These are phyloP conservation scores for Neurospora pannonica DNA, from an alignment of 495 filamentous ascomycete species.

Conservation along the genomic window DNA sequence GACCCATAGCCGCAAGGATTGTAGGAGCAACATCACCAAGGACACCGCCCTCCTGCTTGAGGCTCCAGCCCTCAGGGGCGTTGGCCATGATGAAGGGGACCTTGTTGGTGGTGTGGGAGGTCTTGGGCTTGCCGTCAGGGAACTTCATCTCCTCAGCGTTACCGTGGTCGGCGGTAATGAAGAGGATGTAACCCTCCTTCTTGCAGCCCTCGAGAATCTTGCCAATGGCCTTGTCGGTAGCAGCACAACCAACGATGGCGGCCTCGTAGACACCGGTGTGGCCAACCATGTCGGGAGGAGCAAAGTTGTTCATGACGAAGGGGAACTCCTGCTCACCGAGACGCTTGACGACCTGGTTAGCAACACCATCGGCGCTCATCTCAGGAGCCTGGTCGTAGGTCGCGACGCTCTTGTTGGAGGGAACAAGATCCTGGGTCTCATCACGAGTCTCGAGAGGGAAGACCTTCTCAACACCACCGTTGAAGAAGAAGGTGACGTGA, in stretches of 20 bases:
- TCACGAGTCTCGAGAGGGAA: constrained; percentile 81
- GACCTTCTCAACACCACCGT: constrained; percentile 94
- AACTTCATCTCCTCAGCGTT: constrained; percentile 99
- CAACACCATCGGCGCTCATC: constrained; percentile 88
- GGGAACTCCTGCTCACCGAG: constrained; percentile 74
- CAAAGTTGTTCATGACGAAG: constrained; percentile 99
- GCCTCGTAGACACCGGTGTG: constrained; percentile 97
- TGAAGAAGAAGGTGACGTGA: constrained; percentile 99
- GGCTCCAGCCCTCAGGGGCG: constrained; percentile 77
- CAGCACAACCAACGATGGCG: constrained; percentile 74
- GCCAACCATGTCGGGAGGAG: constrained; percentile 97
- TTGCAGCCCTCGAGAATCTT: constrained; percentile 87
- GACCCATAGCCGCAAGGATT: constrained; percentile 78
- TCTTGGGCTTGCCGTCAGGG: constrained; percentile 90
- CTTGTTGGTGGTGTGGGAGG: constrained; percentile 92
- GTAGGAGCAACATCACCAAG: constrained; percentile 95
- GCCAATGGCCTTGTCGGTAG: constrained; percentile 90
- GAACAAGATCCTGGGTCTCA: constrained; percentile 48
- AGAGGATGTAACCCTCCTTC: constrained; percentile 80
- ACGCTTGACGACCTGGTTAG: constrained; percentile 74
- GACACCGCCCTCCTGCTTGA: constrained; percentile 76
- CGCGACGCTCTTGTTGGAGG: constrained; percentile 66
- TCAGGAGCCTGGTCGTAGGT: constrained; percentile 95
- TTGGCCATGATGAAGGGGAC: constrained; percentile 98
- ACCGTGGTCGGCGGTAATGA: constrained; percentile 92